A percentile compares a stretch with the other conserved stretches of the same genome.
These are phyloP conservation scores for Caryopteris hybrid DNA, from an alignment of 305 asterid species.

Conservation along the genomic window DNA sequence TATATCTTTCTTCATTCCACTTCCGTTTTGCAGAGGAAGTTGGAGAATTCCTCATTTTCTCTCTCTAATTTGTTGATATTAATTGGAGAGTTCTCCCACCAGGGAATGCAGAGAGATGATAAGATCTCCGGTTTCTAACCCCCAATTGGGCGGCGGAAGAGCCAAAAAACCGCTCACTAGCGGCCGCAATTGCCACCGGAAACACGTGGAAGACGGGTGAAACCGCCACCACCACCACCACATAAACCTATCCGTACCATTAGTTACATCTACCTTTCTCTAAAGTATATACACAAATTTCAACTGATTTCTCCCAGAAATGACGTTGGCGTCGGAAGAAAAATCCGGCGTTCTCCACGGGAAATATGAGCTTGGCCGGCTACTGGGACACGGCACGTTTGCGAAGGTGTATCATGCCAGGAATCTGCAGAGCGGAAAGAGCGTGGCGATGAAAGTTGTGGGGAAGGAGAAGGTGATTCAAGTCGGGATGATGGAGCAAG, in stretches of 20 bases:
- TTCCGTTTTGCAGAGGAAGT: neutral
- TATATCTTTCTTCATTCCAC: neutral
- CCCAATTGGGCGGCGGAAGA: conserved; percentile 46
- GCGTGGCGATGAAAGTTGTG: conserved; percentile 70
- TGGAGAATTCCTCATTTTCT: neutral
- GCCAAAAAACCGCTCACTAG: conserved; percentile 45
- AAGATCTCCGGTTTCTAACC: conserved; percentile 46
- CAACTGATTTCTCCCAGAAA: neutral
- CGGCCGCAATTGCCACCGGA: conserved; percentile 94
- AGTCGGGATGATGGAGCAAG: conserved; percentile 79
- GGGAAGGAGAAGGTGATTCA: conserved; percentile 75
- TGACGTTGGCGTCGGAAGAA: conserved; percentile 43
- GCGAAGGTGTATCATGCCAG: conserved; percentile 67
- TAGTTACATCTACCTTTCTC: neutral
- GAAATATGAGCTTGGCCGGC: conserved; percentile 66
- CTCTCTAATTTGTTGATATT: neutral
- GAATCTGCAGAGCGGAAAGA: conserved; percentile 44
- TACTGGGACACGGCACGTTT: conserved; percentile 68
- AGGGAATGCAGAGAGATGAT: conserved; percentile 99
- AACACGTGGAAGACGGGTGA: conserved; percentile 95
- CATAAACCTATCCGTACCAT: neutral
- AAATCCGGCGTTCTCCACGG: conserved; percentile 60
- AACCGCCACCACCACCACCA: neutral
- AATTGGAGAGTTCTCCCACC: conserved; percentile 5
- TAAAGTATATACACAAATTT: neutral